These are phyloP conservation scores for Lenzites betulinus DNA, from an alignment of 768 basidiomycete species.

Conservation along the genomic window DNA sequence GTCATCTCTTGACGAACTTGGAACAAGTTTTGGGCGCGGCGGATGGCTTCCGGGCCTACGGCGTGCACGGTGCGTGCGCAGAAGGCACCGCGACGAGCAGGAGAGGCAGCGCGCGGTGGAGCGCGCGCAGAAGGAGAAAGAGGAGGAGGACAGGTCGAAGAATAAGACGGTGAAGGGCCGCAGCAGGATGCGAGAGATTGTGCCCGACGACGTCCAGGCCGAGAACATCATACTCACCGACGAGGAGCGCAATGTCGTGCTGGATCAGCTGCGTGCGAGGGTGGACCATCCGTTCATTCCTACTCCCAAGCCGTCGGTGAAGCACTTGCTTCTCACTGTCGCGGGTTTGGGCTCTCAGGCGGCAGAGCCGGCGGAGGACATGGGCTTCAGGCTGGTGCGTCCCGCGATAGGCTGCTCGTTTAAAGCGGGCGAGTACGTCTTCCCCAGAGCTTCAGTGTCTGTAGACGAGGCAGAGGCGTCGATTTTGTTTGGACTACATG, in stretches of 20 bases:
- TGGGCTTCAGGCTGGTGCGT: constrained; percentile 25
- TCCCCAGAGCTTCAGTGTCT: not conserved
- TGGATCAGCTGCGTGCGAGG: constrained; percentile 31
- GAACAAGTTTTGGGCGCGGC: constrained; percentile 39
- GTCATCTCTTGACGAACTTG: constrained; percentile 49
- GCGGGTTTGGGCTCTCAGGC: constrained; percentile 35
- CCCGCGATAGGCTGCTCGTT: constrained; percentile 47
- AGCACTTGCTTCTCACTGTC: constrained; percentile 56
- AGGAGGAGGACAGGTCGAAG: constrained; percentile 23
- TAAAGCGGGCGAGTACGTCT: constrained; percentile 30
- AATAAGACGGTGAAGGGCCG: constrained; percentile 15
- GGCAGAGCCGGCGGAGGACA: constrained; percentile 38
- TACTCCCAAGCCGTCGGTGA: constrained; percentile 34
- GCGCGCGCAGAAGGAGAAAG: no score
- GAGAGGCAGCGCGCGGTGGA: no score
- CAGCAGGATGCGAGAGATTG: constrained; percentile 15
- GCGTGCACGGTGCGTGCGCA: constrained; percentile 35
- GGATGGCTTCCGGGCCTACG: constrained; percentile 52
- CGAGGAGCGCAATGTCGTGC: constrained; percentile 12
- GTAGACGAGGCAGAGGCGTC: constrained; percentile 17
- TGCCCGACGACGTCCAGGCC: constrained; percentile 11
- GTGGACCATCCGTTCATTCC: constrained; percentile 32
- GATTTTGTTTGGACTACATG: constrained; percentile 52
- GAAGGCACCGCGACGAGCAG: constrained; percentile 30
- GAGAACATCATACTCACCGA: constrained; percentile 6